Evolutionary conservation across 2,329 filamentous ascomycete genomes (phyloP).

Genomic region (Pseudocercospora musae): DNA sequence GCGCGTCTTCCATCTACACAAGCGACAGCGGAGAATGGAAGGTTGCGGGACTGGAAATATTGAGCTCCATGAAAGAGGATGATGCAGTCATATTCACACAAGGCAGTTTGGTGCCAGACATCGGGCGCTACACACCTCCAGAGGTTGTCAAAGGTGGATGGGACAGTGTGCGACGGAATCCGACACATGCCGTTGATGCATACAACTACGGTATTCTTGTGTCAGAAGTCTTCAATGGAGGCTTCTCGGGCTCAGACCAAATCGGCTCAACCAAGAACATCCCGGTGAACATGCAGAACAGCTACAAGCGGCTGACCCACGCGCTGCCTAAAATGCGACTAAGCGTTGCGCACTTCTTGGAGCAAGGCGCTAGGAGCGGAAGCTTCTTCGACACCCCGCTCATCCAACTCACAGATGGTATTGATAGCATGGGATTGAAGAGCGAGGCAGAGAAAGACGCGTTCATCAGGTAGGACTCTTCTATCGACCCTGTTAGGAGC

Average conservation of each 20-base stretch:
- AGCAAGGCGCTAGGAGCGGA: slow-evolving; percentile 77
- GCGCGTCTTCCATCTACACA: slow-evolving; percentile 83
- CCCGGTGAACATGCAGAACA: slow-evolving; percentile 81
- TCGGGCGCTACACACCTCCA: slow-evolving; percentile 78
- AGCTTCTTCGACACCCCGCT: slow-evolving; percentile 91
- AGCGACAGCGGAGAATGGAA: slow-evolving; percentile 99
- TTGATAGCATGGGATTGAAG: slow-evolving; percentile 90
- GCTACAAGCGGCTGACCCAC: slow-evolving; percentile 85
- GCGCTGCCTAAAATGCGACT: slow-evolving; percentile 85
- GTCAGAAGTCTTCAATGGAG: slow-evolving; percentile 88
- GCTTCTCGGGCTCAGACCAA: slow-evolving; percentile 72
- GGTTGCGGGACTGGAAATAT: slow-evolving; percentile 83
- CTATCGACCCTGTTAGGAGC: neutral
- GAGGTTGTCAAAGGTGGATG: slow-evolving; percentile 85
- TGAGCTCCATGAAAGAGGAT: slow-evolving; percentile 95
- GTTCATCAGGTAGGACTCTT: slow-evolving; percentile 64
- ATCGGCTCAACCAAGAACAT: slow-evolving; percentile 81
- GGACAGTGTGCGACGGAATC: slow-evolving; percentile 82
- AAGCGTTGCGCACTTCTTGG: slow-evolving; percentile 79
- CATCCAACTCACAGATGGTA: slow-evolving; percentile 87
- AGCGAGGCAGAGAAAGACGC: slow-evolving; percentile 76
- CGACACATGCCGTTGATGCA: slow-evolving; percentile 77
- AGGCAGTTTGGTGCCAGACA: slow-evolving; percentile 82
- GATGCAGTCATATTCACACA: slow-evolving; percentile 91
- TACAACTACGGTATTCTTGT: slow-evolving; percentile 82